Base-by-base conservation (phyloP, 108 stramenopile genomes). In the Nannochloropsis gaditana region DNA sequence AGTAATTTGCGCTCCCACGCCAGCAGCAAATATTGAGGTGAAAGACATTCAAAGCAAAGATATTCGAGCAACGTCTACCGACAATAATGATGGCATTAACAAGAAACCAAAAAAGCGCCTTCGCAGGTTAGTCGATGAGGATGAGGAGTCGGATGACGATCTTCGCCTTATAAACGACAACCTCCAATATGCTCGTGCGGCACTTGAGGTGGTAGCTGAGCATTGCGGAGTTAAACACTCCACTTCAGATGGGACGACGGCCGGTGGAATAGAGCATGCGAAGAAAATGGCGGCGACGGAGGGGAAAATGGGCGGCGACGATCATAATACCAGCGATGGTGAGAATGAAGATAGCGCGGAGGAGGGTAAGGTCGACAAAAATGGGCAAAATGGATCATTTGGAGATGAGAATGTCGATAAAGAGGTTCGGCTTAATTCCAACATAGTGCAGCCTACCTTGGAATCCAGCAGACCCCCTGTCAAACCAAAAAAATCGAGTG, bases 331-430 rank as follows among this genome's bases (percentile, higher is more conserved):
- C 6, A 82, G 21, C 17, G 86, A 44, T 2, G 50, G 44, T 2
- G 83, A 83, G 2, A 50, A 82, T 5, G 82, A 86, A 43, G 86
- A 41, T 2, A 81, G 45, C 3, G 86, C 79, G 42, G 86, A 80
- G 42, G 86, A 42, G 43, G 83, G 43, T 1, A 45, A 81, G 21
- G 45, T 45, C 2, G 86, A 44, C 0, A 79, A 79, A 5, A 5
- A 21, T 9, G 82, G 43, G 19, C 83, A 81, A 3, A 42, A 45
- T 79, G 83, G 41, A 44, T 1, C 82, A 83, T 21, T 44, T 43
- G 59, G n/a, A 42, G 82, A 83, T 15, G 82, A 31, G 86, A 8
- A 87, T 44, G 45, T 82, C 73, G 21, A 11, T 45, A 2, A 84
- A 21, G 19, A 73, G 59, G 59, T n/a, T 4, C 19, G n/a, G n/a